Conservation (phyloP, 331 rosid genomes). For the Acacia pycnantha region DNA sequence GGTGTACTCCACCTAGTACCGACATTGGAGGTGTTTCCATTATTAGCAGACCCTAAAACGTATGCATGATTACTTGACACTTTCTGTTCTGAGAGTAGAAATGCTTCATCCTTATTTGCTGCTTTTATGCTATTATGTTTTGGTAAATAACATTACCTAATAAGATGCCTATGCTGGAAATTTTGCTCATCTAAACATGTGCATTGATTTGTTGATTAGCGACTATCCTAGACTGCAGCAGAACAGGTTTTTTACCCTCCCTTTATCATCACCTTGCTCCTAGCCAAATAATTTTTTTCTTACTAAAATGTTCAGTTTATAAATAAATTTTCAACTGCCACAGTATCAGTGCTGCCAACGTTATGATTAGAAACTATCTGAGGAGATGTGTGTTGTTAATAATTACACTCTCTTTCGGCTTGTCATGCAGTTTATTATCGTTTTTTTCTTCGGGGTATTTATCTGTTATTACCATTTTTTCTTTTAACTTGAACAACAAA, state of each 20-base stretch:
- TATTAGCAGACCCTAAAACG: conserved; percentile 77
- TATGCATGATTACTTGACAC: conserved; percentile 37
- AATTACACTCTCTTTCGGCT: not conserved
- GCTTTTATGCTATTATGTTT: conserved; percentile 11
- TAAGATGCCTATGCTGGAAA: not conserved
- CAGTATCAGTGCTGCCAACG: not conserved
- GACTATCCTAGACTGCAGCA: not conserved
- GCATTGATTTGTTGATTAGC: not conserved
- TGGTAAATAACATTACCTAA: not conserved
- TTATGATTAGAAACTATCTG: not conserved
- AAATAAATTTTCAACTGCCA: not conserved
- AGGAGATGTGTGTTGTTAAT: not conserved
- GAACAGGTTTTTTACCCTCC: not conserved
- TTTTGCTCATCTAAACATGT: not conserved
- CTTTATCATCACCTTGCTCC: not conserved
- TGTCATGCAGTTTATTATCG: not conserved
- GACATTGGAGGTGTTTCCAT: conserved; percentile 85
- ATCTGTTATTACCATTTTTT: not conserved
- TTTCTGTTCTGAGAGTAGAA: conserved; percentile 4
- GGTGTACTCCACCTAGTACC: conserved; percentile 92
- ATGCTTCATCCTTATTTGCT: not conserved
- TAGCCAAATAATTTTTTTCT: not conserved
- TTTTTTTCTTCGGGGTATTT: not conserved
- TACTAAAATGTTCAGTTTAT: not conserved
- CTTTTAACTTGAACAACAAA: conserved; percentile 17